Percentiles rank a stretch among this genome's conserved stretches.
Evolutionary conservation across 345 rosid genomes (phyloP).

Genomic region (Eucalyptus microcorys): DNA sequence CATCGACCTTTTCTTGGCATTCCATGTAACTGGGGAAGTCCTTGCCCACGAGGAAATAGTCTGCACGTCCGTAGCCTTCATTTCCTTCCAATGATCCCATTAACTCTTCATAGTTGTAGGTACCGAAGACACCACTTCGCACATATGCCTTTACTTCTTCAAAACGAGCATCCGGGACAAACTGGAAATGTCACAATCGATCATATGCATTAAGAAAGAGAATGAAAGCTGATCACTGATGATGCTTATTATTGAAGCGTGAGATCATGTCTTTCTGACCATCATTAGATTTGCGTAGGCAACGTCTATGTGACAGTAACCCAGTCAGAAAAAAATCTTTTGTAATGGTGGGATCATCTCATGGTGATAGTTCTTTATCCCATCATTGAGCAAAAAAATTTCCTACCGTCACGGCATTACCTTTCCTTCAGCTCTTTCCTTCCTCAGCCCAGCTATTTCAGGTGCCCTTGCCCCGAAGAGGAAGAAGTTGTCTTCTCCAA

Average conservation of each 20-base stretch:
- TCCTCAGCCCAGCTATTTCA: slow-evolving; percentile 33
- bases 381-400: background rate
- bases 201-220: background rate
- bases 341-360: background rate
- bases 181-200: slow-evolving; percentile 4
- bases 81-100: slow-evolving; percentile 49
- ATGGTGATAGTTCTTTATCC: background rate
- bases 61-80: slow-evolving; percentile 37
- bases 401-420: background rate
- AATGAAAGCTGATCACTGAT: background rate
- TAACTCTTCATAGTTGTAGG: slow-evolving; percentile 26
- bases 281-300: background rate
- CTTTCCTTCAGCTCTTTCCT: slow-evolving; percentile 41
- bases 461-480: slow-evolving; percentile 34
- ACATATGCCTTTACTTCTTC: slow-evolving; percentile 40
- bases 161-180: slow-evolving; percentile 24
- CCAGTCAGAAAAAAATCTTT: background rate
- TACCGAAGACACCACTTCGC: slow-evolving; percentile 28
- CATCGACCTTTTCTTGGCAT: slow-evolving; percentile 47
- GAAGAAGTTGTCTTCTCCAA: slow-evolving; percentile 43
- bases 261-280: background rate
- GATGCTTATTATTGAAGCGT: background rate
- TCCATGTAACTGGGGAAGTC: slow-evolving; percentile 48
- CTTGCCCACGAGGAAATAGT: slow-evolving; percentile 49
- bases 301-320: background rate